Conservation (phyloP, 495 filamentous ascomycete species). For the Chaetomidium leptoderma region DNA sequence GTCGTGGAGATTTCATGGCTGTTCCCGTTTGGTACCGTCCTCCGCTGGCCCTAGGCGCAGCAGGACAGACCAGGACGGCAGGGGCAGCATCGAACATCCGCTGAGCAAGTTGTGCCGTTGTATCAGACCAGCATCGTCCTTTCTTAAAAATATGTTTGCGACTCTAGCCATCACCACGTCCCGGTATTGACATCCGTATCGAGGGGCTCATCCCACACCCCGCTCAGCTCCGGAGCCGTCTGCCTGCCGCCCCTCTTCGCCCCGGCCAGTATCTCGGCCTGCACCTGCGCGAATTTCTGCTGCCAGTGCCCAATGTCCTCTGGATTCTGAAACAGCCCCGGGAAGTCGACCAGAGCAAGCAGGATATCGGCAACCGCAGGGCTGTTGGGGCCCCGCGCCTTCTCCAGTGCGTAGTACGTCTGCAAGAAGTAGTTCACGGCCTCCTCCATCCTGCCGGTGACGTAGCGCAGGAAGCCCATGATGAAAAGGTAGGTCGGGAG, state of each 20-base stretch:
- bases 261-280: background rate
- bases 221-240: background rate
- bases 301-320: constrained; percentile 1
- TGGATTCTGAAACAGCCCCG: constrained; percentile 1
- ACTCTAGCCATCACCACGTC: constrained; percentile 2
- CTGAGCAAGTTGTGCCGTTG: too few relatives aligned
- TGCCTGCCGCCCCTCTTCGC: background rate
- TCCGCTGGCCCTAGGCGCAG: too few relatives aligned
- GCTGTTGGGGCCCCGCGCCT: background rate
- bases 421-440: constrained; percentile 14
- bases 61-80: too few relatives aligned
- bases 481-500: constrained; percentile 11
- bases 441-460: constrained; percentile 6
- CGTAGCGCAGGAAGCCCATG: constrained; percentile 10
- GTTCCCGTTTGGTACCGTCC: too few relatives aligned
- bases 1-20: too few relatives aligned
- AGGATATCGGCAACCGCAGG: constrained; percentile 9
- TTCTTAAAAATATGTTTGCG: too few relatives aligned
- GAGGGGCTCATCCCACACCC: constrained; percentile 9
- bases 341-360: constrained; percentile 10
- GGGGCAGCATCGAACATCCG: too few relatives aligned
- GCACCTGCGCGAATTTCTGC: constrained; percentile 2
- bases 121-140: too few relatives aligned
- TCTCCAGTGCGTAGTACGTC: constrained; percentile 10
- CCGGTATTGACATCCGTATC: constrained; percentile 13